phyloP scores from a whole-genome alignment of 192 early-diverging fungal species.

The Neocallimastix lanati region DNA sequence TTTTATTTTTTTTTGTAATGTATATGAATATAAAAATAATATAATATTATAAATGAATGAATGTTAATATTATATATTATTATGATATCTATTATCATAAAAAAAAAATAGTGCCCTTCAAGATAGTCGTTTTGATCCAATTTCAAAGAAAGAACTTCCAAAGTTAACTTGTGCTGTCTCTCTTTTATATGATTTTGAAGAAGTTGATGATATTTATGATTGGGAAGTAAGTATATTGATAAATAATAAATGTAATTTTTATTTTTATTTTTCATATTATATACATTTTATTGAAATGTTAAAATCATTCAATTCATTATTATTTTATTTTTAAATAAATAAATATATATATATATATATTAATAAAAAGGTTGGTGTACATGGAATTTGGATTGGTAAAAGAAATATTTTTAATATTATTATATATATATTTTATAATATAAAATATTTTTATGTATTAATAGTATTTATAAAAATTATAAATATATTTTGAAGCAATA shows the following conservation, averaged over 20 bases:
- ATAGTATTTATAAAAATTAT: too few relatives aligned
- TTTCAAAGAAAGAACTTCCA: constrained; percentile 42
- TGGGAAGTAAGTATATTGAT: constrained; percentile 41
- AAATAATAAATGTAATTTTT: too few relatives aligned
- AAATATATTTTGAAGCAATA: too few relatives aligned
- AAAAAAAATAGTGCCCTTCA: constrained; percentile 66
- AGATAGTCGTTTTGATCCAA: constrained; percentile 73
- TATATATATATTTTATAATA: too few relatives aligned
- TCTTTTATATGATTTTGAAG: constrained; percentile 75
- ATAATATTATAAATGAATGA: too few relatives aligned
- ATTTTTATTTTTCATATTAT: background rate
- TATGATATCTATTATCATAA: too few relatives aligned
- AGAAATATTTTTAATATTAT: too few relatives aligned
- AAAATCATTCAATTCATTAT: background rate
- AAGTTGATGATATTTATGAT: constrained; percentile 47
- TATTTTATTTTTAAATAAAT: too few relatives aligned
- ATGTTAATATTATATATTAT: too few relatives aligned
- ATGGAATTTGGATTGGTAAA: constrained; percentile 92
- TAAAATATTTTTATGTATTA: too few relatives aligned
- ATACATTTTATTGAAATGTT: background rate
- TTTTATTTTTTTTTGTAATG: too few relatives aligned
- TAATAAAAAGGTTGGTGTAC: constrained; percentile 37
- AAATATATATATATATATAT: background rate
- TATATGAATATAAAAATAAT: too few relatives aligned
- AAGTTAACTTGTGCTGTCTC: constrained; percentile 60